A percentile compares a stretch with the other conserved stretches of the same genome.
Conservation (phyloP, 495 filamentous ascomycete species). For the Trichoderma parareesei region DNA sequence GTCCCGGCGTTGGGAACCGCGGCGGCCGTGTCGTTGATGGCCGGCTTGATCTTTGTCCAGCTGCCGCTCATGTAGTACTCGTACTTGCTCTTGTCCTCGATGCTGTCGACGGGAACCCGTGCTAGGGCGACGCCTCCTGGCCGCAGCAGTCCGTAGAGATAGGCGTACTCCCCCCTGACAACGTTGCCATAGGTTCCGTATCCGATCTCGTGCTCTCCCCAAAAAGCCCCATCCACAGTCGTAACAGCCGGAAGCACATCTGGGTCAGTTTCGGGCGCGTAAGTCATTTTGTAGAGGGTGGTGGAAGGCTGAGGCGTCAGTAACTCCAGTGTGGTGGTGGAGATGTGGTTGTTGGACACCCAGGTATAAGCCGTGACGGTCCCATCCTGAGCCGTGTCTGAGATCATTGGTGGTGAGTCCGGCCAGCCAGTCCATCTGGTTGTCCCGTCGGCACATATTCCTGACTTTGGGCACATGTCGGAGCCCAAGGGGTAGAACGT, state of each 20-base stretch:
- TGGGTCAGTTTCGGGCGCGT: slow-evolving; percentile 14
- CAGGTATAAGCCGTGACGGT: slow-evolving; percentile 23
- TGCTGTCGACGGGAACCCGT: slow-evolving; percentile 18
- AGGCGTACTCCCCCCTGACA: slow-evolving; percentile 20
- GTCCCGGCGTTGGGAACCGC: slow-evolving; percentile 21
- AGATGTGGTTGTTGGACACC: slow-evolving; percentile 23
- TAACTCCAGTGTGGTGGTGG: slow-evolving; percentile 14
- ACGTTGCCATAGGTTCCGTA: slow-evolving; percentile 26
- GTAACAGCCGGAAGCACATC: slow-evolving; percentile 18
- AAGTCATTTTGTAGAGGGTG: slow-evolving; percentile 21
- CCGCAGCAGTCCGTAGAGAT: slow-evolving; percentile 22
- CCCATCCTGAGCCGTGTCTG: slow-evolving; percentile 15
- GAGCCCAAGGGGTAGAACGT: slow-evolving; percentile 23
- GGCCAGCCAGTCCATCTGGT: slow-evolving; percentile 24
- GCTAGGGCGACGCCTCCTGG: slow-evolving; percentile 20
- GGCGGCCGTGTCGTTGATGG: slow-evolving; percentile 15
- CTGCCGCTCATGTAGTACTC: slow-evolving; percentile 21
- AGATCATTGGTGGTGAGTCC: slow-evolving; percentile 23
- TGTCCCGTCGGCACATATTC: slow-evolving; percentile 20
- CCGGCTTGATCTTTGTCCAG: slow-evolving; percentile 20
- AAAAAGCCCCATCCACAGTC: slow-evolving; percentile 20
- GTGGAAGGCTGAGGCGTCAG: slow-evolving; percentile 18
- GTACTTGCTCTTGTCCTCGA: slow-evolving; percentile 21
- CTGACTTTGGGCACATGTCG: slow-evolving; percentile 20
- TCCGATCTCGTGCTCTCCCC: slow-evolving; percentile 20